Evolutionary conservation across 495 filamentous ascomycete species (phyloP).

Genomic region (Xylona heveae): DNA sequence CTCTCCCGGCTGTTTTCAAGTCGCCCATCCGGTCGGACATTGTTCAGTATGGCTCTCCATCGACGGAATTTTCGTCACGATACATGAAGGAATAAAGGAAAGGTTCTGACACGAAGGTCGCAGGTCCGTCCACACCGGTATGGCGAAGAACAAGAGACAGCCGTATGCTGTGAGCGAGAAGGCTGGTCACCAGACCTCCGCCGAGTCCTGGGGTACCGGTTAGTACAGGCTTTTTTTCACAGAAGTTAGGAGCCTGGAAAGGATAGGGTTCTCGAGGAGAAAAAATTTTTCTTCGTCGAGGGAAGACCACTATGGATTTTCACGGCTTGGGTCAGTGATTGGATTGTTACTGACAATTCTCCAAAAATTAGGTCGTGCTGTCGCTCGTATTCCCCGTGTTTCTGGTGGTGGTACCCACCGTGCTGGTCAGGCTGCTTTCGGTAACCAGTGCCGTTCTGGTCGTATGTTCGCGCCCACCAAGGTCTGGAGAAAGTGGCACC

Average conservation of each 20-base stretch:
- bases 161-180: constrained; percentile 99
- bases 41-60: constrained; percentile 49
- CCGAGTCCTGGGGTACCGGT: constrained; percentile 99
- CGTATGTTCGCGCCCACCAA: constrained; percentile 99
- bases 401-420: constrained; percentile 99
- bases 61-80: no score
- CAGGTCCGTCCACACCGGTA: constrained; percentile 81
- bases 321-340: no score
- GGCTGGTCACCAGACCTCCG: constrained; percentile 98
- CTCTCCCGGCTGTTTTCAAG: constrained; percentile 86
- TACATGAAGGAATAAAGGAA: constrained; percentile 5
- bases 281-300: no score
- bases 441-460: constrained; percentile 98
- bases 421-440: constrained; percentile 98
- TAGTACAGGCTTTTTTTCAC: constrained; percentile 22
- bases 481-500: constrained; percentile 99
- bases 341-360: constrained; percentile 16
- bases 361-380: constrained; percentile 63
- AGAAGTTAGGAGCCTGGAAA: background rate
- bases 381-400: constrained; percentile 99
- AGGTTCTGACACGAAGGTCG: constrained; percentile 5
- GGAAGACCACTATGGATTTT: no score
- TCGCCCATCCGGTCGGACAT: constrained; percentile 96
- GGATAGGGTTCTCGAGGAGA: background rate
- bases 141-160: constrained; percentile 99